A percentile compares a stretch with the other conserved stretches of the same genome.
Conservation (phyloP, 768 basidiomycete genomes). For the Hypholoma fasciculare region DNA sequence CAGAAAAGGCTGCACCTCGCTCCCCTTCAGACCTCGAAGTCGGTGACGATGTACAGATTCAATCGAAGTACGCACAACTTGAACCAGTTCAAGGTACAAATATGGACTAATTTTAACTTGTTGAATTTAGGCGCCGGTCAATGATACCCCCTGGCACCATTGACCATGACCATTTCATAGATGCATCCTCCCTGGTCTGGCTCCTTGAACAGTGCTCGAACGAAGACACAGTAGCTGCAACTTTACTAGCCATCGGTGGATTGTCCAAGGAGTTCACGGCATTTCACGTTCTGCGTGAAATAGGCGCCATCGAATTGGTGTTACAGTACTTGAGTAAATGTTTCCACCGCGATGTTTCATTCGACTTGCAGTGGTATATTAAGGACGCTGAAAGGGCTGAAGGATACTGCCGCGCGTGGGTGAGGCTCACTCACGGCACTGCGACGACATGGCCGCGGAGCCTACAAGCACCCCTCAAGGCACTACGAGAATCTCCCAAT, state of each 20-base stretch:
- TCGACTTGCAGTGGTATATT: constrained; percentile 36
- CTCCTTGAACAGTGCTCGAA: constrained; percentile 34
- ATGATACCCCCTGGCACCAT: background rate
- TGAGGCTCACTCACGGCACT: constrained; percentile 36
- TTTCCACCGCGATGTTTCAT: constrained; percentile 36
- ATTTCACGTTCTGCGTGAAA: constrained; percentile 34
- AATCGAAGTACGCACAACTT: constrained; percentile 7
- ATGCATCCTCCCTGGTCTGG: constrained; percentile 39
- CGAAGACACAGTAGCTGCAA: constrained; percentile 27
- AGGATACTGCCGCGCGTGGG: constrained; percentile 41
- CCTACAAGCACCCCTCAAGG: constrained; percentile 33
- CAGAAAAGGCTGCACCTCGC: background rate
- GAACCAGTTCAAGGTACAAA: background rate
- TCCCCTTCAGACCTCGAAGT: constrained; percentile 10
- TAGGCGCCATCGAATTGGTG: constrained; percentile 31
- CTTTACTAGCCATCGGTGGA: constrained; percentile 38
- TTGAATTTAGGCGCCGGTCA: constrained; percentile 7
- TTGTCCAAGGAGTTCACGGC: constrained; percentile 39
- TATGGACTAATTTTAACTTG: background rate
- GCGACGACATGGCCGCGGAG: constrained; percentile 34
- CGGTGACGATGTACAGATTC: constrained; percentile 7
- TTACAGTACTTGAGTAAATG: constrained; percentile 35
- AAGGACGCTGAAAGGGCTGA: constrained; percentile 32
- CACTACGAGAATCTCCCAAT: constrained; percentile 28
- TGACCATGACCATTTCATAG: constrained; percentile 30